Evolutionary conservation across 2,329 filamentous ascomycete genomes (phyloP), one percentile per base, ranked within the genome.

Genomic region (Penicillium sp.): DNA sequence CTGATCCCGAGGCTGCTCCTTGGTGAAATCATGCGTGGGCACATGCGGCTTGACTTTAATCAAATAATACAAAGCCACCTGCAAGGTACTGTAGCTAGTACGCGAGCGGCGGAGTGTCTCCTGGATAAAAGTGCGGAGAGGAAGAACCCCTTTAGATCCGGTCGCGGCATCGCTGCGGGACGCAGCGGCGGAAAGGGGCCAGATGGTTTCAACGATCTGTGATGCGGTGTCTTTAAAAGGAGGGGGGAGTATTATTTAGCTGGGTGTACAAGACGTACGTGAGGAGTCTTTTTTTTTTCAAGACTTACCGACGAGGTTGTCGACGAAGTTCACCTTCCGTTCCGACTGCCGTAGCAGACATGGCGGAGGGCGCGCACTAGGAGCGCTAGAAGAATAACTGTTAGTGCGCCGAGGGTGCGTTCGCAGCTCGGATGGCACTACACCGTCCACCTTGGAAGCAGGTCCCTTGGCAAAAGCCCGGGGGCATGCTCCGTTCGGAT

Each of bases 151-250:
- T 67, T 86, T 88, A 65, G 78, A 79, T 52, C 81, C 83, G 56
- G 74, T 72, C 53, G 69, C 64, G 51, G 80, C 75, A 65, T 91
- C 87, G 61, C 78, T 83, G 61, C 84, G 83, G 69, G 86, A 87
- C 51, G 85, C 80, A 32, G 85, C 82, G 52, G 88, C 90, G 48
- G 91, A 94, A 38, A 91, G 78, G 40, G 93, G 90, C 93, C 93
- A 98, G 64, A 98, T 95, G 47, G 87, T 87, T 75, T 96, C 89
- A 43, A 98, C 90, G 69, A 97, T 95, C 71, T 95, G 88, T 48
- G 93, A 93, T 46, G 93, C 93, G 61, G 91, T 95, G 81, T 96
- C 91, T 96, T 78, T 78, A 32, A 38, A 38, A 13, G 21, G 26
- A 17, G 38, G 13, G 31, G 35, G 32, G n/a, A 15, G 3, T 38